Percentiles rank a stretch among this genome's conserved stretches.
Conservation (phyloP, 768 basidiomycete genomes). For the Mycena albidolilacea region DNA sequence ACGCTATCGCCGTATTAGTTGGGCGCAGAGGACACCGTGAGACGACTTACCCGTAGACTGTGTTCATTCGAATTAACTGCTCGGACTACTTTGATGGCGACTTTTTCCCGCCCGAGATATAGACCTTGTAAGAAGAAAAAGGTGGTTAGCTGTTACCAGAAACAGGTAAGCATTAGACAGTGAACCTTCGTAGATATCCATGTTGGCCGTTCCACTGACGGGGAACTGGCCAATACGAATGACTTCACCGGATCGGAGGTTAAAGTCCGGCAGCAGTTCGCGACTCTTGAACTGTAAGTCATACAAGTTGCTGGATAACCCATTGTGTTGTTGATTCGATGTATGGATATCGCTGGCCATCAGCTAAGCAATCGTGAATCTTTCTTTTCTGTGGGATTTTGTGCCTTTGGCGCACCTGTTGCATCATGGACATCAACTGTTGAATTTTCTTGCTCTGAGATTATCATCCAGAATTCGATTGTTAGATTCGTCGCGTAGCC, state of each 20-base stretch:
- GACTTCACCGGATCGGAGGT: conserved; percentile 69
- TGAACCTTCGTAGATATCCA: conserved; percentile 46
- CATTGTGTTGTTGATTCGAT: conserved; percentile 55
- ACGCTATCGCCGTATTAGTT: conserved; percentile 51
- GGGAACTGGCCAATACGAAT: conserved; percentile 63
- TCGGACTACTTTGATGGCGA: conserved; percentile 70
- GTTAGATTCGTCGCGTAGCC: too few species aligned
- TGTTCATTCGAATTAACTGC: conserved; percentile 63
- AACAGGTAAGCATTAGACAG: background rate
- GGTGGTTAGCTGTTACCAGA: conserved; percentile 30
- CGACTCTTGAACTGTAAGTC: conserved; percentile 60
- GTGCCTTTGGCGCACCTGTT: conserved; percentile 53
- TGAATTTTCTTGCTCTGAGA: conserved; percentile 37
- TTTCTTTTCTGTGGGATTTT: background rate
- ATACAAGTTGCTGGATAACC: conserved; percentile 65
- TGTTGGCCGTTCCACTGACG: conserved; percentile 63
- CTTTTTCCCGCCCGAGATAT: conserved; percentile 68
- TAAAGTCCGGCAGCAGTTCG: conserved; percentile 63
- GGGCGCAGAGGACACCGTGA: background rate
- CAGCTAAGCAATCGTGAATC: conserved; percentile 39
- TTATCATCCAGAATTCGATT: too few species aligned
- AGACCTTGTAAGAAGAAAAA: conserved; percentile 55
- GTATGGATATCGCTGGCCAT: conserved; percentile 49
- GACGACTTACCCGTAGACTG: conserved; percentile 57
- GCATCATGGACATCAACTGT: conserved; percentile 65